Base-by-base conservation (phyloP, 805 yeast species). In the Tetrapisispora taiwanensis region DNA sequence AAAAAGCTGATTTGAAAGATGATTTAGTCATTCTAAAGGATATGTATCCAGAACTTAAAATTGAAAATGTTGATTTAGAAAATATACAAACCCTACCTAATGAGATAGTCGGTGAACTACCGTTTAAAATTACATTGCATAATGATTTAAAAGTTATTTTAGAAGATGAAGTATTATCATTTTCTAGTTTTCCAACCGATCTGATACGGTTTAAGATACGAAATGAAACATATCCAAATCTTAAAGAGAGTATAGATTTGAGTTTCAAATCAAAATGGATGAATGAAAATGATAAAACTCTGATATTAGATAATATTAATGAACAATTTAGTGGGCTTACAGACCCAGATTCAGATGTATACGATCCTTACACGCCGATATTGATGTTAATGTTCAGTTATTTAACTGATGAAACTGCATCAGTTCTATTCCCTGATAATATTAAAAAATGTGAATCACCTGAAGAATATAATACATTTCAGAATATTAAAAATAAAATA, bases 341-440 rank as follows among this genome's bases (percentile, higher is more conserved):
- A 4, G 48, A 52, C 36, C 50, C 58, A 3, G 18, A 14, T 3
- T 44, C 50, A 10, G 55, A 49, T 3, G 2, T 41, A 1, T 55
- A 44, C 39, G 62, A 58, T 30, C 48, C 55, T 4, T 45, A 35
- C 24, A 52, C 58, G 2, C 65, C 68, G 26, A 59, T 74, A 1
- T 50, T 75, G 3, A 75, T 67, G 52, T 51, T 65, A 13, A 53
- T 74, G 47, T 62, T 75, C n/a, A 76, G 73, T 46, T 61, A 52
- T 44, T 42, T 75, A 18, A 56, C 58, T 3, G 48, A 52, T 35
- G 66, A 61, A 19, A 26, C 52, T 17, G 41, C 49, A 1, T 31
- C 34, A 5, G 30, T 52, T 15, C 41, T 57, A 15, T 48, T 56
- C 24, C 45, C 46, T 14, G 40, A 48, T 10, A 33, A 24, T 10